Evolutionary conservation across 1,284 basidiomycete species (phyloP).

Genomic region (Cryptococcus maquisensis): DNA sequence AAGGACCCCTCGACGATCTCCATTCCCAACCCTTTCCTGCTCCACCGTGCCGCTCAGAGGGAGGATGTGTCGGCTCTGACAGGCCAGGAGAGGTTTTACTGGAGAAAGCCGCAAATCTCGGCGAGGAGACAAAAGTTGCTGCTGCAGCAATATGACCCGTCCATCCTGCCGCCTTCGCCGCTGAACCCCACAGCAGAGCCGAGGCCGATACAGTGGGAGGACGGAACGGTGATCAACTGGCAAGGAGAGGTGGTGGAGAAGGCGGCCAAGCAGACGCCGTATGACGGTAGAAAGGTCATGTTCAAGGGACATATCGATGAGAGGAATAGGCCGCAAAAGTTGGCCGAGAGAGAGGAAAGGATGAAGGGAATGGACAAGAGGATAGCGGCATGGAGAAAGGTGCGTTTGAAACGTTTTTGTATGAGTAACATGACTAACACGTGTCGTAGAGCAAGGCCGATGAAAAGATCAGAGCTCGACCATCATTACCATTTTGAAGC

Average conservation of each 20-base stretch:
- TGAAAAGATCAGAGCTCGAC: slow-evolving; percentile 18
- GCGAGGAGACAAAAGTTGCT: slow-evolving; percentile 34
- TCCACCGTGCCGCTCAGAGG: slow-evolving; percentile 1
- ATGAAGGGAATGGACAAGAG: slow-evolving; percentile 44
- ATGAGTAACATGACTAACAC: neutral
- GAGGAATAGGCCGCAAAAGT: slow-evolving; percentile 24
- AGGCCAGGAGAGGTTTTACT: slow-evolving; percentile 7
- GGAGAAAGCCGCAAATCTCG: slow-evolving; percentile 19
- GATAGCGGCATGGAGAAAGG: slow-evolving; percentile 43
- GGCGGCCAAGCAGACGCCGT: slow-evolving; percentile 23
- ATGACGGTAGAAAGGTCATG: slow-evolving; percentile 28
- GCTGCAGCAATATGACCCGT: slow-evolving; percentile 20
- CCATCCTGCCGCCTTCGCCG: slow-evolving; percentile 29
- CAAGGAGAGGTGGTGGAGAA: slow-evolving; percentile 9
- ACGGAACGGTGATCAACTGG: slow-evolving; percentile 24
- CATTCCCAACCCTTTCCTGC: slow-evolving; percentile 42
- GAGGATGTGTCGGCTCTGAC: slow-evolving; percentile 4
- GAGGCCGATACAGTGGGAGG: slow-evolving; percentile 11
- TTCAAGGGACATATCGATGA: slow-evolving; percentile 47
- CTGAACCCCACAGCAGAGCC: slow-evolving; percentile 14
- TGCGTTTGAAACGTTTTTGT: slow-evolving; percentile 14
- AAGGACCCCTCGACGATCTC: neutral
- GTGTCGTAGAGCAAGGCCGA: slow-evolving; percentile 19
- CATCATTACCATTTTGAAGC: slow-evolving; percentile 33
- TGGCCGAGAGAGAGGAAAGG: slow-evolving; percentile 32